Base-by-base conservation (phyloP, 1,139 yeast genomes). In the Oligophagozyma castellii region DNA sequence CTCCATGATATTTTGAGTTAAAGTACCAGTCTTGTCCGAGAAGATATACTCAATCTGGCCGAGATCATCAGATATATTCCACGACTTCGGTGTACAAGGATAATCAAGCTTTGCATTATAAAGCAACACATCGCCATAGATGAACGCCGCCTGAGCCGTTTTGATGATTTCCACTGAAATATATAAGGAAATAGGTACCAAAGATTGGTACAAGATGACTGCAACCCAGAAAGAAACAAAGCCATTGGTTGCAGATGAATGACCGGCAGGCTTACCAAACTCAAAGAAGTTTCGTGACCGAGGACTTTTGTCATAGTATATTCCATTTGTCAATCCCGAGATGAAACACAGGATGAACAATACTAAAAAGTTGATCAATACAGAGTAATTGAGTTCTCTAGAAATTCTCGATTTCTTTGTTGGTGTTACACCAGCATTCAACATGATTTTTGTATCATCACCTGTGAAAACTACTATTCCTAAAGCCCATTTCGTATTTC, bases 1-100 rank as follows among this genome's bases (percentile, higher is more conserved):
- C 55, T 86, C 95, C 98, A 89, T 89, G 23, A 86, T 80, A 51
- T 89, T 89, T 53, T 86, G 96, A 2, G 98, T 89, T 43, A 89
- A 63, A 0, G 98, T 89, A 35, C 98, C 98, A 1, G 98, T 89
- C 56, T 89, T 89, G 57, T 89, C 98, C 48, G 94, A 80, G 56
- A 89, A 89, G 27, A 89, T 74, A 50, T 86, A 89, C 54, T 89
- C 96, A 44, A 89, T 79, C 56, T 89, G 98, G 19, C 98, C 98
- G 47, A 89, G 64, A 55, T 89, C 98, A 58, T 89, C 98, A 8
- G 95, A 83, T 32, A 89, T 86, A 50, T 79, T 83, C 98, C 98
- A 89, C 0, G 95, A 70, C 51, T 89, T 86, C 5, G 98, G 96
- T 4, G 89, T 73, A 56, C 98, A 89, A 1, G 96, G 95, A 51